These are phyloP conservation scores for Calvatia gigantea DNA, from an alignment of 768 basidiomycete species.

Conservation along the genomic window DNA sequence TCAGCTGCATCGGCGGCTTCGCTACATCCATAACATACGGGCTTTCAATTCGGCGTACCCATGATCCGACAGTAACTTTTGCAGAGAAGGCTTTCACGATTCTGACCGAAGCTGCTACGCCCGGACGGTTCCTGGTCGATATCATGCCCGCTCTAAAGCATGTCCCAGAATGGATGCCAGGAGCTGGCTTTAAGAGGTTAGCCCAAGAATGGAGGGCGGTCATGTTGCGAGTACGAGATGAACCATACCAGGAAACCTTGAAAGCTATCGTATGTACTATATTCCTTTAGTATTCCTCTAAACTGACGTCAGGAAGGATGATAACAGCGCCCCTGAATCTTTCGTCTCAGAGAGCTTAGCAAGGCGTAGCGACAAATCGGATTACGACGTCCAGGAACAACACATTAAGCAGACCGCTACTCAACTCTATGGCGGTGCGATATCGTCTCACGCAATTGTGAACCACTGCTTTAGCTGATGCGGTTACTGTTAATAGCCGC, in stretches of 20 bases:
- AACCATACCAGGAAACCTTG: not conserved
- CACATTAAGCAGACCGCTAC: not conserved
- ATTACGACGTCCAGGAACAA: not conserved
- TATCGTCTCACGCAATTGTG: not conserved
- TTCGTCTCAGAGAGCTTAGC: not conserved
- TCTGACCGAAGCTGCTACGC: not conserved
- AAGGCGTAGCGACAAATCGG: not conserved
- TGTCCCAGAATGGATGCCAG: slow-evolving; percentile 15
- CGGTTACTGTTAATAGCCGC: not conserved
- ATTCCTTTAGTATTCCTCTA: not conserved
- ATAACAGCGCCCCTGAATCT: not conserved
- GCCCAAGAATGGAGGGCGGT: not conserved
- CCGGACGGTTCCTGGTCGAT: slow-evolving; percentile 11
- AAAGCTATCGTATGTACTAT: not conserved
- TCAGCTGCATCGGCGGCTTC: slow-evolving; percentile 12
- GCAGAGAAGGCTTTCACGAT: slow-evolving; percentile 3
- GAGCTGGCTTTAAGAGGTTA: slow-evolving; percentile 9
- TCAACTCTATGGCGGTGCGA: slow-evolving; percentile 8
- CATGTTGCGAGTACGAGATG: not conserved
- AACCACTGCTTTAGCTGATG: not conserved
- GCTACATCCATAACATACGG: slow-evolving; percentile 12
- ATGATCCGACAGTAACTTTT: slow-evolving; percentile 4
- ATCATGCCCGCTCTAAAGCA: slow-evolving; percentile 7
- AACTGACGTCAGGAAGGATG: not conserved
- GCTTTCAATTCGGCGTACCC: not conserved